Evolutionary conservation across 2,329 filamentous ascomycete genomes (phyloP), one percentile per base, ranked within the genome.

Genomic region (Aureobasidium melanogenum): DNA sequence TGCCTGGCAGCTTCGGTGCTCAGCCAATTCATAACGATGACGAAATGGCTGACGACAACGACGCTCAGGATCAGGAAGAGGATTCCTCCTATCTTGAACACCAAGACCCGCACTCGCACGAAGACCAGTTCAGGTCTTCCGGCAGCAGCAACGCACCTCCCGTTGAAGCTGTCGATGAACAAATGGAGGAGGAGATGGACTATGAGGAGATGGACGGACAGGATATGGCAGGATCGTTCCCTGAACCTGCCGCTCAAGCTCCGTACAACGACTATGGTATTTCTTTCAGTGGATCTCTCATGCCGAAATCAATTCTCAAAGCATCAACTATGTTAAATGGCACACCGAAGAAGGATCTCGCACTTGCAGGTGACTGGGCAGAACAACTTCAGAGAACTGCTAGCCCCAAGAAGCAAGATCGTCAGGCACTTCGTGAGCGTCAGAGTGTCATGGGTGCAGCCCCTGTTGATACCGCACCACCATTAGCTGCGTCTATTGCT

Each of bases 361-460:
- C 79, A 67, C 79, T 83, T 65, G 89, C 87, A 59, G 89, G 92
- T 63, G 88, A 96, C 72, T 99, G 94, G 94, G 88, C 91, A 67
- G 88, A 94, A 67, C 92, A 97, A 77, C 81, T 99, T 65, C 89
- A 91, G 72, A 91, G 91, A 67, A 97, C 94, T 6, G 91, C 97
- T 67, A 96, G 91, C 69, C 93, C 94, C 6, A 86, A 89, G 70
- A 97, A 97, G 78, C 88, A 94, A 69, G 89, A 97, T 76, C 89
- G 93, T 64, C 80, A 83, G 63, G 87, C 87, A 30, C 79, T 94
- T 36, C 80, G 76, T 75, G 86, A 80, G 78, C 87, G 76, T 75
- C 88, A 86, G 67, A 81, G 83, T 63, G 79, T 80, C 30, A 79
- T 85, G 52, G 79, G 80, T 64, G 59, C 39, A 39, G 36, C 38